Evolutionary conservation across 2,329 filamentous ascomycete species (phyloP), one percentile per base, ranked within the genome.

Genomic region (Talaromyces sp.): DNA sequence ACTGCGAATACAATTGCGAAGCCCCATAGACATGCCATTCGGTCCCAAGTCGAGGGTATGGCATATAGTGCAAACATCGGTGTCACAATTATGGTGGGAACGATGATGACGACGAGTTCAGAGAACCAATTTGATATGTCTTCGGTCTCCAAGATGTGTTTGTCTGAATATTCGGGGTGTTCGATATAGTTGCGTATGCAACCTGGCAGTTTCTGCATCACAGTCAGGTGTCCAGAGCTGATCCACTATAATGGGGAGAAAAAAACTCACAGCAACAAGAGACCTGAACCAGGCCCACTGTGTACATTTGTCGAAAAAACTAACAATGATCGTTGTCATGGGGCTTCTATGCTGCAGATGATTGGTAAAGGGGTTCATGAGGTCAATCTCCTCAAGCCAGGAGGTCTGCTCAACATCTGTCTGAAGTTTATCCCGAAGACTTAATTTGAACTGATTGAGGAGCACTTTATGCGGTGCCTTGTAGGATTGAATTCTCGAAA

Each of bases 11-110:
- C 19, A 3, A 45, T 13, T 22, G 63, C 50, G 41, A 62, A 65
- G 1, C n/a, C 58, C 63, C 63, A 65, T 49, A 65, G 35, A 3
- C 1, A 31, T 5, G 27, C 58, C 24, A 65, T 61, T 22, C 63
- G 57, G 1, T 19, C 19, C 58, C 57, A 57, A 22, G 10, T 62
- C 6, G 63, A 65, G 2, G 13, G 16, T 37, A 62, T 61, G 3
- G 63, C 63, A 24, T 62, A 65, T 19, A 65, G 19, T 14, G 50
- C 57, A 50, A 62, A 57, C 63, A 65, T 65, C 7, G 63, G 58
- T 3, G 24, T 27, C 16, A 65, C 63, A 22, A 52, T 65, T 8
- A 65, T 60, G 22, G 39, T 57, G 1, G 63, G 63, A 8, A 54
- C 63, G 33, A 65, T 5, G 27, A 65, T 31, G 3, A 41, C 41